phyloP scores from a whole-genome alignment of 2,329 filamentous ascomycete genomes.

The Sclerotinia glacialis region DNA sequence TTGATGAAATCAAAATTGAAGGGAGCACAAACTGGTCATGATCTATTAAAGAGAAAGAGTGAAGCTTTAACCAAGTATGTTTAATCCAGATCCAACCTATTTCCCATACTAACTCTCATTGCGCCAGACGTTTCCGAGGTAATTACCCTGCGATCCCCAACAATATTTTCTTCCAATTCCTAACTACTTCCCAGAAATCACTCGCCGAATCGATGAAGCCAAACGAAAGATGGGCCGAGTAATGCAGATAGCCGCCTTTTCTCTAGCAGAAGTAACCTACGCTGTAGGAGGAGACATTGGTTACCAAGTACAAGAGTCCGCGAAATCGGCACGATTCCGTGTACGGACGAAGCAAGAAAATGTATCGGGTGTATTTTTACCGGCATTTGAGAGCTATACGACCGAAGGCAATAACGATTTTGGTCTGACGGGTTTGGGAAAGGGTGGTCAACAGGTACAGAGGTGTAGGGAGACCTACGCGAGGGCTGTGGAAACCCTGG shows the following conservation, averaged over 20 bases:
- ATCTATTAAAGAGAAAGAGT: slow-evolving; percentile 93
- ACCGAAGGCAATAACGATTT: slow-evolving; percentile 93
- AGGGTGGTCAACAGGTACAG: slow-evolving; percentile 96
- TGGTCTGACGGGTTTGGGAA: slow-evolving; percentile 89
- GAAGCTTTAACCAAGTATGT: slow-evolving; percentile 93
- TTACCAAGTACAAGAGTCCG: slow-evolving; percentile 96
- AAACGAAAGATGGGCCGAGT: slow-evolving; percentile 99
- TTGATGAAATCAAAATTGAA: slow-evolving; percentile 99
- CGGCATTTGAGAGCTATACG: slow-evolving; percentile 87
- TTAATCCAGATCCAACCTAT: slow-evolving; percentile 15
- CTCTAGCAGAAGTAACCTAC: slow-evolving; percentile 94
- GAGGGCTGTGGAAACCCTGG: slow-evolving; percentile 89
- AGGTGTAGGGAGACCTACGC: slow-evolving; percentile 94
- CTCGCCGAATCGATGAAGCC: slow-evolving; percentile 93
- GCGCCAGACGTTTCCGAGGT: slow-evolving; percentile 80
- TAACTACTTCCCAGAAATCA: slow-evolving; percentile 69
- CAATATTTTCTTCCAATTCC: neutral
- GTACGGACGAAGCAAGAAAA: slow-evolving; percentile 97
- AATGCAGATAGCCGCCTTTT: slow-evolving; percentile 99
- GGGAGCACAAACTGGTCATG: slow-evolving; percentile 87
- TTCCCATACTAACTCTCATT: slow-evolving; percentile 32
- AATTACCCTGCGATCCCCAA: slow-evolving; percentile 36
- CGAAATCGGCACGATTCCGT: slow-evolving; percentile 87
- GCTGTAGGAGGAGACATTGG: slow-evolving; percentile 93
- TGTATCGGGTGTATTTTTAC: slow-evolving; percentile 92